Evolutionary conservation across 208 protist genomes (phyloP).

Genomic region (Strigomonas galati): DNA sequence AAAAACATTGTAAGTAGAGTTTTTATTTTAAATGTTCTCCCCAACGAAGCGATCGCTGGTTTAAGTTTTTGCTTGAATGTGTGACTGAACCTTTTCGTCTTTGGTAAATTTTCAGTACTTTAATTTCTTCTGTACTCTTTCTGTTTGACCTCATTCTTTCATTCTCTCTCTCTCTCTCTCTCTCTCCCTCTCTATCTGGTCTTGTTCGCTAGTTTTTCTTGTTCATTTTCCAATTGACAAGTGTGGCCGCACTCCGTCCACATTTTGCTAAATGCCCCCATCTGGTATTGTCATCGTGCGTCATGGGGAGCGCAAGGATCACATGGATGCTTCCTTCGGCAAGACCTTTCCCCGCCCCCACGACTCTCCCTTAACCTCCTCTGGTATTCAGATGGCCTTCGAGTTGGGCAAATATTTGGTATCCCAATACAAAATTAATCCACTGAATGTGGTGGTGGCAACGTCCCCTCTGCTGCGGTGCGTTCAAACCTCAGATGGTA

Average conservation of each 20-base stretch:
- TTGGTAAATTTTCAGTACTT: too few relatives aligned
- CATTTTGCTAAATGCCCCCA: constrained; percentile 39
- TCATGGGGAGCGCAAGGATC: constrained; percentile 54
- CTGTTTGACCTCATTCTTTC: constrained; percentile 8
- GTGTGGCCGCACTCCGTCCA: too few relatives aligned
- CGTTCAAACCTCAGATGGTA: constrained; percentile 46
- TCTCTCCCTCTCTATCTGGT: background rate
- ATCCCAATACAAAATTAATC: constrained; percentile 18
- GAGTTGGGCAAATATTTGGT: constrained; percentile 38
- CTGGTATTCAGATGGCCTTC: constrained; percentile 42
- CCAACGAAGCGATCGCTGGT: too few relatives aligned
- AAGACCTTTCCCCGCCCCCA: constrained; percentile 37
- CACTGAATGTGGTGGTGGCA: constrained; percentile 24
- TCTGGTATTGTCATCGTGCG: constrained; percentile 37
- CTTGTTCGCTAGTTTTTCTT: too few relatives aligned
- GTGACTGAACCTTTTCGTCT: too few relatives aligned
- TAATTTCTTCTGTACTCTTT: background rate
- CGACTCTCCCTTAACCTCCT: constrained; percentile 54
- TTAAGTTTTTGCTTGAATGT: too few relatives aligned
- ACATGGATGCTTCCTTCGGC: constrained; percentile 32
- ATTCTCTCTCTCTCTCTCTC: background rate
- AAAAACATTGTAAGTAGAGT: too few relatives aligned
- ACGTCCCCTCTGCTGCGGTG: constrained; percentile 47
- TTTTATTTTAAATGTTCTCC: background rate
- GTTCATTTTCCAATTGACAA: too few relatives aligned